Conservation (phyloP, 129 eudicot genomes). For the Centaurea solstitialis region DNA sequence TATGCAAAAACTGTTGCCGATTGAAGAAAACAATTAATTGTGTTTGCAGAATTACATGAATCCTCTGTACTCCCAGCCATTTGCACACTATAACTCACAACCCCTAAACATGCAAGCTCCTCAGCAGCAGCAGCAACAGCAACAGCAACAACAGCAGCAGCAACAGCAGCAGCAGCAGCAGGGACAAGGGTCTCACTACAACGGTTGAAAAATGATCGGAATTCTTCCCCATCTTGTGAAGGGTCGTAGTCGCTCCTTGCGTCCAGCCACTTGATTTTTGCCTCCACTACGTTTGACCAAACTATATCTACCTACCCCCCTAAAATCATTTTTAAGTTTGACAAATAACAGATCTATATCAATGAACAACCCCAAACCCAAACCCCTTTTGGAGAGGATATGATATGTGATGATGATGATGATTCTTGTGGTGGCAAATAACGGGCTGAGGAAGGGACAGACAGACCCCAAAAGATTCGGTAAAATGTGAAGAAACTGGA, state of each 20-base stretch:
- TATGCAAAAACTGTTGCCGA: not conserved
- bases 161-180: constrained; percentile 51
- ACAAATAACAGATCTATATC: not conserved
- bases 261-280: constrained; percentile 20
- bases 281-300: constrained; percentile 38
- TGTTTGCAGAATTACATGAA: constrained; percentile 43
- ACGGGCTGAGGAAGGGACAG: constrained; percentile 44
- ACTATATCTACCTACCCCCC: constrained; percentile 14
- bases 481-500: constrained; percentile 16
- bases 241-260: constrained; percentile 43
- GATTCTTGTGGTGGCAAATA: constrained; percentile 34
- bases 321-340: not conserved
- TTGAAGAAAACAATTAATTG: not conserved
- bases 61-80: constrained; percentile 88
- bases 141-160: constrained; percentile 54
- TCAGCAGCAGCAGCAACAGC: constrained; percentile 53
- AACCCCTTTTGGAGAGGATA: not conserved
- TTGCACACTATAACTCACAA: constrained; percentile 68
- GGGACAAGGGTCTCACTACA: constrained; percentile 59
- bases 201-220: constrained; percentile 41
- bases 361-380: not conserved
- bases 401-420: not conserved
- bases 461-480: constrained; percentile 39
- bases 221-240: constrained; percentile 11
- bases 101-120: constrained; percentile 56